Percentiles rank a stretch among this genome's conserved stretches.
These are phyloP conservation scores for Penicillium waksmanii DNA, from an alignment of 495 filamentous ascomycete genomes.

Conservation along the genomic window DNA sequence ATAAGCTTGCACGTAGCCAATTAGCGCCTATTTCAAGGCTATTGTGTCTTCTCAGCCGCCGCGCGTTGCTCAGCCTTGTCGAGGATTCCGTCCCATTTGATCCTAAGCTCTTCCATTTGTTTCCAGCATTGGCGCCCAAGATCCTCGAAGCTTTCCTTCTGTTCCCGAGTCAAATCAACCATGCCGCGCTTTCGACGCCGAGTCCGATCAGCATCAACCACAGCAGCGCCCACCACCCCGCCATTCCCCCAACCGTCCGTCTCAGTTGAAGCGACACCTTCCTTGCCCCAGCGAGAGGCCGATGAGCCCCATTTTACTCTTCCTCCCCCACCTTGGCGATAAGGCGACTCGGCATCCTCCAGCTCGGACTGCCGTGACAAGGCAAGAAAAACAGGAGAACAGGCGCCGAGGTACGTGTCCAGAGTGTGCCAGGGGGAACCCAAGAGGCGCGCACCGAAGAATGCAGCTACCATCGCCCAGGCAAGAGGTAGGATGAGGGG, in stretches of 20 bases:
- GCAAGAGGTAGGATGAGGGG: conserved; percentile 67
- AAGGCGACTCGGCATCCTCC: conserved; percentile 59
- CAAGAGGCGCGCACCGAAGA: conserved; percentile 75
- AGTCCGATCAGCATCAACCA: conserved; percentile 48
- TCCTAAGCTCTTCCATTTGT: conserved; percentile 81
- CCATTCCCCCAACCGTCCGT: conserved; percentile 85
- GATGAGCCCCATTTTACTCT: conserved; percentile 84
- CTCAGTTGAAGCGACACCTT: conserved; percentile 69
- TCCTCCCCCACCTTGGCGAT: conserved; percentile 50
- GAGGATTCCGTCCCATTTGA: conserved; percentile 72
- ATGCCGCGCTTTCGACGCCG: conserved; percentile 60
- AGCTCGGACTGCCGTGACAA: conserved; percentile 68
- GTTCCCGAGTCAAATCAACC: conserved; percentile 63
- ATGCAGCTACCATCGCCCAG: conserved; percentile 63
- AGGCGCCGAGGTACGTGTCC: conserved; percentile 75
- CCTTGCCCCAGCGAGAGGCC: conserved; percentile 58
- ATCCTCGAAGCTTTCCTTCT: conserved; percentile 71
- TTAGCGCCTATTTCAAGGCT: not conserved
- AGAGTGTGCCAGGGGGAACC: conserved; percentile 88
- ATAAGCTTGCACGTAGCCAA: not conserved
- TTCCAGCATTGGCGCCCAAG: conserved; percentile 74
- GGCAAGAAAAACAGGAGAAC: conserved; percentile 76
- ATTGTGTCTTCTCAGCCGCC: conserved; percentile 11
- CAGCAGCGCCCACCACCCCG: conserved; percentile 60
- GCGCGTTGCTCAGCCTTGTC: conserved; percentile 39